Evolutionary conservation across 768 basidiomycete genomes (phyloP).

Genomic region (Lactarius quietus): DNA sequence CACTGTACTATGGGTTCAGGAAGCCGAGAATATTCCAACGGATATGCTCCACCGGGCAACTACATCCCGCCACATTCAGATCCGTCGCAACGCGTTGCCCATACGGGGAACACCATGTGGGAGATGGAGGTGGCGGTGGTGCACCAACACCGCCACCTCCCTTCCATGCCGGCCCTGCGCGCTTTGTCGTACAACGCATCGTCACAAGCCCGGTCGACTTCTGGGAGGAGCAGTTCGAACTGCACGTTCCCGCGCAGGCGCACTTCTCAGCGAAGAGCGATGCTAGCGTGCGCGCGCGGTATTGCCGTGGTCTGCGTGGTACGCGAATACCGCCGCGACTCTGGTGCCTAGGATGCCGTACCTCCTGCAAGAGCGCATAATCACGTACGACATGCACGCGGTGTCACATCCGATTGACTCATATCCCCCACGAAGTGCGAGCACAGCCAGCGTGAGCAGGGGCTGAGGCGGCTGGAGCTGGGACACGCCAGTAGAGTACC

Average conservation of each 20-base stretch:
- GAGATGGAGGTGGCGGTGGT: background rate
- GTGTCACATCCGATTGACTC: constrained; percentile 15
- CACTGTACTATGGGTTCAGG: too few species aligned
- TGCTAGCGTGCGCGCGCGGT: background rate
- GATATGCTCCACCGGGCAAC: background rate
- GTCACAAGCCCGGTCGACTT: constrained; percentile 12
- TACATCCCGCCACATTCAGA: constrained; percentile 10
- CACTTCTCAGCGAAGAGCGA: background rate
- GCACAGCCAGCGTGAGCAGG: too few species aligned
- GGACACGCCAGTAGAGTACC: background rate
- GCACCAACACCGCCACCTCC: background rate
- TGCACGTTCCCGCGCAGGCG: constrained; percentile 5
- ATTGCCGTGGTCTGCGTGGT: constrained; percentile 11
- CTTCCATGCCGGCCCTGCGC: constrained; percentile 14
- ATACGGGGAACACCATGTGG: background rate
- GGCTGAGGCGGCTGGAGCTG: background rate
- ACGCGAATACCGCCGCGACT: background rate
- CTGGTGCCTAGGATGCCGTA: constrained; percentile 2
- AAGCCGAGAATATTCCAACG: too few species aligned
- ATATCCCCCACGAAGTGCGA: background rate
- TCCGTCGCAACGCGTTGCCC: constrained; percentile 15
- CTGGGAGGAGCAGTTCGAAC: constrained; percentile 16
- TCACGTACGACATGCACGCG: constrained; percentile 10
- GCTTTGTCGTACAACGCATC: constrained; percentile 7
- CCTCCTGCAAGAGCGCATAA: background rate